Conservation (phyloP, 768 basidiomycete species). For the Russula dissimulans region DNA sequence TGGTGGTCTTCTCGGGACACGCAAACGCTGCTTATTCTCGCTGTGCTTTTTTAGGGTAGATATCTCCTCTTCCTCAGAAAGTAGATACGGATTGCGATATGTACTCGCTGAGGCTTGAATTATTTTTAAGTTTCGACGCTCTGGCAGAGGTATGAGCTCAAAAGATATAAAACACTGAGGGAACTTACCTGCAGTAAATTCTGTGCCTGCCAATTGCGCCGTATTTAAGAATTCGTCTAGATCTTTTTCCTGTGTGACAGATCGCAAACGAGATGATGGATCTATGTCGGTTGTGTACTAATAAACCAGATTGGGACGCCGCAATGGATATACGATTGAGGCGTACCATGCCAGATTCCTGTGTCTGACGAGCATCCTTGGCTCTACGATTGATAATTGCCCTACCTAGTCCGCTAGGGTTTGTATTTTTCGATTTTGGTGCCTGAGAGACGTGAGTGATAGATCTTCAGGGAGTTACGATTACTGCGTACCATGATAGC, state of each 20-base stretch:
- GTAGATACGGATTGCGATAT: constrained; percentile 75
- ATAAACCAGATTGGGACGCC: neutral
- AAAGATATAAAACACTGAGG: neutral
- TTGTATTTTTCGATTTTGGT: constrained; percentile 49
- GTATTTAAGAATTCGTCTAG: constrained; percentile 94
- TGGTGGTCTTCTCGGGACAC: constrained; percentile 81
- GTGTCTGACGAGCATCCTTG: constrained; percentile 57
- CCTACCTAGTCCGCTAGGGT: constrained; percentile 80
- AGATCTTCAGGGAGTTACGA: neutral
- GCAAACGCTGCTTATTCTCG: constrained; percentile 62
- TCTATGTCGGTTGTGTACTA: constrained; percentile 76
- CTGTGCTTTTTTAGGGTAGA: constrained; percentile 63
- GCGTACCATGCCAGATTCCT: constrained; percentile 62
- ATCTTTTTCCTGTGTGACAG: constrained; percentile 93
- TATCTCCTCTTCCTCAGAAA: constrained; percentile 74
- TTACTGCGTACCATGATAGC: neutral
- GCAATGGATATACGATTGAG: neutral
- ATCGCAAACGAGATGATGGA: constrained; percentile 60
- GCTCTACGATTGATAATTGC: constrained; percentile 91
- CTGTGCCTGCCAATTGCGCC: constrained; percentile 87
- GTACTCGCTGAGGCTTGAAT: constrained; percentile 48
- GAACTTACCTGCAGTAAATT: constrained; percentile 82
- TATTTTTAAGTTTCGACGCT: constrained; percentile 73
- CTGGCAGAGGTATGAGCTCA: constrained; percentile 29
- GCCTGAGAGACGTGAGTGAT: constrained; percentile 30